Conservation (phyloP, 2,329 filamentous ascomycete genomes). For the Colletotrichum tamarilloi region DNA sequence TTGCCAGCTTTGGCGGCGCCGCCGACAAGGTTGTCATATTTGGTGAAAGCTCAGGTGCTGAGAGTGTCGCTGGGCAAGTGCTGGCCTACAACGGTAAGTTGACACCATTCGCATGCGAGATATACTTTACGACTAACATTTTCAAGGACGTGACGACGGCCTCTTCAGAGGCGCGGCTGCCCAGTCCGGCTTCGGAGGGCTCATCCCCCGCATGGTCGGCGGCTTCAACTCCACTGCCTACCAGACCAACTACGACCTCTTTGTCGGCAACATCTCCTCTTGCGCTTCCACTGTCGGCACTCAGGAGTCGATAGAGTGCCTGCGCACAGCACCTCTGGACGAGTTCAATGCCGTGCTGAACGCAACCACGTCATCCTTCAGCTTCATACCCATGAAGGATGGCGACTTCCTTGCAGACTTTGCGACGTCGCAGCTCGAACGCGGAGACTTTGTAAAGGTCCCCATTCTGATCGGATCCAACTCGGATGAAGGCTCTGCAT, state of each 20-base stretch:
- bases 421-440: conserved; percentile 43
- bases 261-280: conserved; percentile 42
- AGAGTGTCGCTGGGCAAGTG: conserved; percentile 57
- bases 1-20: conserved; percentile 57
- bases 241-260: conserved; percentile 42
- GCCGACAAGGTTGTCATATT: conserved; percentile 59
- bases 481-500: conserved; percentile 44
- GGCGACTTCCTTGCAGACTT: conserved; percentile 48
- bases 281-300: conserved; percentile 42
- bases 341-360: conserved; percentile 41
- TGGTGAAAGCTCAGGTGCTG: conserved; percentile 62
- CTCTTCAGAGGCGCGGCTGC: conserved; percentile 63
- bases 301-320: conserved; percentile 40
- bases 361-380: conserved; percentile 19
- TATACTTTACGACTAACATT: background rate
- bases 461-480: conserved; percentile 50
- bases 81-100: conserved; percentile 57
- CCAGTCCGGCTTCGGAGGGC: conserved; percentile 57
- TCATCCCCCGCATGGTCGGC: conserved; percentile 42
- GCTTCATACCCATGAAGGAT: conserved; percentile 45
- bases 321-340: conserved; percentile 42
- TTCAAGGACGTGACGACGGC: conserved; percentile 54
- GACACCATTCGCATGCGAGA: background rate
- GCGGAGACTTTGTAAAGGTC: conserved; percentile 48
- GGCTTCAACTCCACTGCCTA: conserved; percentile 44